phyloP scores from a whole-genome alignment of 2,329 filamentous ascomycete species.

The Orbilia javanica region DNA sequence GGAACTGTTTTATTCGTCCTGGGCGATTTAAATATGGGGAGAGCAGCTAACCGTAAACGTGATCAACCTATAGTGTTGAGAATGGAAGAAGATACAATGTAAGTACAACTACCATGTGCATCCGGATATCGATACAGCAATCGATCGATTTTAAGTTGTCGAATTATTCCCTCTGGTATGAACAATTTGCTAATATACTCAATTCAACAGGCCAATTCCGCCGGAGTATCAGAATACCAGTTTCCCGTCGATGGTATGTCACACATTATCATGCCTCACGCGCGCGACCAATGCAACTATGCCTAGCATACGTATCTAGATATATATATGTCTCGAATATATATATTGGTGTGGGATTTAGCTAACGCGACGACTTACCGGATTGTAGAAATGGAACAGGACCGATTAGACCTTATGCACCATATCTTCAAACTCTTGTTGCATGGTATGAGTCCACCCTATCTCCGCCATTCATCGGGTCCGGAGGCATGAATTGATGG shows the following conservation, averaged over 20 bases:
- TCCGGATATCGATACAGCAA: too few species aligned
- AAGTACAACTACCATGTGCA: neutral
- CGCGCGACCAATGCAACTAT: too few species aligned
- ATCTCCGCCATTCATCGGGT: neutral
- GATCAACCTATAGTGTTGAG: slow-evolving; percentile 38
- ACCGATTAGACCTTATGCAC: slow-evolving; percentile 58
- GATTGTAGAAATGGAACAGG: slow-evolving; percentile 60
- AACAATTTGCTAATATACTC: neutral
- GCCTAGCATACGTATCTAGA: too few species aligned
- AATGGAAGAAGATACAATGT: slow-evolving; percentile 58
- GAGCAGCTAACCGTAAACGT: slow-evolving; percentile 26
- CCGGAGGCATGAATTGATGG: neutral
- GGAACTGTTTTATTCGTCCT: too few species aligned
- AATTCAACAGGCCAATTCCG: slow-evolving; percentile 41
- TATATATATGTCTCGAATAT: too few species aligned
- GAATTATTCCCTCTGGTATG: neutral
- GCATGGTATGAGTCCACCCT: slow-evolving; percentile 25
- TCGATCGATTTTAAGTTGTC: neutral
- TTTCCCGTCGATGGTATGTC: slow-evolving; percentile 55
- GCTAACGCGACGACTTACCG: too few species aligned
- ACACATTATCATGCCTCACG: too few species aligned
- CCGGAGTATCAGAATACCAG: slow-evolving; percentile 42
- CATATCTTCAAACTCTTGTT: slow-evolving; percentile 53
- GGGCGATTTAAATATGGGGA: too few species aligned
- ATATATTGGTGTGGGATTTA: too few species aligned